Evolutionary conservation across 1,284 basidiomycete genomes (phyloP).

Genomic region (Cryptococcus sp.): DNA sequence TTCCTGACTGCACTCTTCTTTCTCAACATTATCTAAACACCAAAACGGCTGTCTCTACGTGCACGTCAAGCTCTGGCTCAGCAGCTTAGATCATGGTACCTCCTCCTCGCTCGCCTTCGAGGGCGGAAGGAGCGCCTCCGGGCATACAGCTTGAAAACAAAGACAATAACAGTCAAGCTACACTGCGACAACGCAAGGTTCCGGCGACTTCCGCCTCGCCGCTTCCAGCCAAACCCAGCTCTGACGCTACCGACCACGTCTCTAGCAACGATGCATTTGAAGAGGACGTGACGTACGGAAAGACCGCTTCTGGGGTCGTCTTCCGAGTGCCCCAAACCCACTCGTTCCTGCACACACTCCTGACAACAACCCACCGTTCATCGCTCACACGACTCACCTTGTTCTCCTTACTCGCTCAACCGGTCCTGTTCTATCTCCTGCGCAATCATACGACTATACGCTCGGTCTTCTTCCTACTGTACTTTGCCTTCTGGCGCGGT

Average conservation of each 20-base stretch:
- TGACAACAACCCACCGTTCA: conserved; percentile 86
- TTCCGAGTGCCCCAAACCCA: conserved; percentile 95
- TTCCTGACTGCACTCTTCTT: neutral
- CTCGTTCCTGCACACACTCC: conserved; percentile 87
- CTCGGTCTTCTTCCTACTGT: conserved; percentile 50
- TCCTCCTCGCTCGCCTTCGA: conserved; percentile 3
- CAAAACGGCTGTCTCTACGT: too few species aligned
- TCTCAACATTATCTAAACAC: neutral
- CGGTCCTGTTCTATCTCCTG: conserved; percentile 71
- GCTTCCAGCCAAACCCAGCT: neutral
- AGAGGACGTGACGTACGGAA: conserved; percentile 75
- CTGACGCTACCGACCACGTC: neutral
- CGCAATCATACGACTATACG: conserved; percentile 59
- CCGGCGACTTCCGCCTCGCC: conserved; percentile 4
- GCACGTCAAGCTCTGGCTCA: neutral
- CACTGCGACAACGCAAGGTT: conserved; percentile 22
- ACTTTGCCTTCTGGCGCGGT: conserved; percentile 87
- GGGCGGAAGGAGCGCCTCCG: neutral
- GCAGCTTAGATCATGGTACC: neutral
- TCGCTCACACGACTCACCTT: conserved; percentile 88
- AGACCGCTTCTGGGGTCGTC: conserved; percentile 80
- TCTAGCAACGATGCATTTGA: conserved; percentile 10
- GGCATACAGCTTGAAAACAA: neutral
- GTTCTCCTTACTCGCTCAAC: conserved; percentile 72
- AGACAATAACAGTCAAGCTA: conserved; percentile 8